phyloP scores from a whole-genome alignment of 225 moss, liverwort and hornwort species.

The Climacium dendroides region DNA sequence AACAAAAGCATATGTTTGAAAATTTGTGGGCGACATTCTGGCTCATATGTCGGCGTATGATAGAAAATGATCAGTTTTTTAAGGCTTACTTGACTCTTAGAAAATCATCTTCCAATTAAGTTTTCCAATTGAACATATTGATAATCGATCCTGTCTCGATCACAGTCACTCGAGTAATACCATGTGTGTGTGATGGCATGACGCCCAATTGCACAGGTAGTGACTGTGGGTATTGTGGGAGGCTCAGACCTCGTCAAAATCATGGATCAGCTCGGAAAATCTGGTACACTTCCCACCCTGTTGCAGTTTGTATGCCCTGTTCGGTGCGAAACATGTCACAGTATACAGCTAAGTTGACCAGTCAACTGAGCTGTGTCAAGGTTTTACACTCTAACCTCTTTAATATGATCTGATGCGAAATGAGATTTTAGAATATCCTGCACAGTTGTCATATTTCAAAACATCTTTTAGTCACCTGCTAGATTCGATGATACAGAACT shows the following conservation, averaged over 20 bases:
- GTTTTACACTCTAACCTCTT: background rate
- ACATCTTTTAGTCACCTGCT: background rate
- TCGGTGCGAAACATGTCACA: background rate
- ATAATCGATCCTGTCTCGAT: background rate
- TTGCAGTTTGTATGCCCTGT: background rate
- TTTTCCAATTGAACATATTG: background rate
- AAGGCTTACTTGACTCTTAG: background rate
- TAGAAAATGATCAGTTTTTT: background rate
- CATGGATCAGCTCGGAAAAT: conserved; percentile 69
- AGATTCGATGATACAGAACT: background rate
- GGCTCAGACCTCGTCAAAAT: conserved; percentile 79
- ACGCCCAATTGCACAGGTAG: background rate
- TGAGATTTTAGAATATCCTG: background rate
- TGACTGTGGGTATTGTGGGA: conserved; percentile 64
- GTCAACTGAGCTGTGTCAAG: background rate
- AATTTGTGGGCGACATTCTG: background rate
- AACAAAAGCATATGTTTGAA: background rate
- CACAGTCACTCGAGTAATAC: background rate
- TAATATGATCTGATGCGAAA: background rate
- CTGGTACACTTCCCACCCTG: conserved; percentile 6
- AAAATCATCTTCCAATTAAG: background rate
- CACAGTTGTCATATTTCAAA: background rate
- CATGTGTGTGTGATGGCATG: background rate
- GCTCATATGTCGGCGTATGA: background rate
- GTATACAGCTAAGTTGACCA: background rate